Evolutionary conservation across 805 yeast genomes (phyloP), one percentile per base, ranked within the genome.

Genomic region (Kluyveromyces wickerhamii): DNA sequence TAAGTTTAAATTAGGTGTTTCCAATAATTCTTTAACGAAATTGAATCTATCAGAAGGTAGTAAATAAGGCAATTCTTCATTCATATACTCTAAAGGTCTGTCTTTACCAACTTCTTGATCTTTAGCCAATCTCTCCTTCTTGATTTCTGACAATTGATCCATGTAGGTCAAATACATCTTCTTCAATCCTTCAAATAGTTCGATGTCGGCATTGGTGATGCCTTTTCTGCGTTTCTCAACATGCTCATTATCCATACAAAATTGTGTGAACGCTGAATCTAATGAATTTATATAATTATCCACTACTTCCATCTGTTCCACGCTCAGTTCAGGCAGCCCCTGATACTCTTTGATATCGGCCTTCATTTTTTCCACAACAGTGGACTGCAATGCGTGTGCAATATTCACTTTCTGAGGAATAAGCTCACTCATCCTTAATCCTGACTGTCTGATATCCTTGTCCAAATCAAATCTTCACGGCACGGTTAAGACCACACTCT

Each of bases 371-470:
- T 54, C 52, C 12, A 57, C 45, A 10, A 47, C 41, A 12, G 44
- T 32, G 10, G 59, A 48, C 29, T 49, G 52, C 36, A 57, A 44
- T 6, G 59, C 54, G 38, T 57, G 54, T 25, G 53, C 42, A 12
- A 57, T 53, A 36, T 57, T 48, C 28, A 57, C 56, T 34, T 44
- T 32, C 38, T 55, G 58, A 17, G 60, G 61, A 22, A 54, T 48
- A 11, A 51, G 51, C 13, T 27, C 37, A 18, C 26, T 30, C 33
- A 30, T 30, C 11, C 8, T 30, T 14, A n/a, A n/a, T n/a, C n/a
- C n/a, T n/a, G n/a, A n/a, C n/a, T n/a, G n/a, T n/a, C n/a, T n/a
- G n/a, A n/a, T n/a, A n/a, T n/a, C n/a, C n/a, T n/a, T n/a, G n/a
- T n/a, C n/a, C n/a, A n/a, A n/a, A n/a, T 11, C 4, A 13, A 11